Conservation (phyloP, 2,329 filamentous ascomycete genomes). For the Diaporthe sp. region DNA sequence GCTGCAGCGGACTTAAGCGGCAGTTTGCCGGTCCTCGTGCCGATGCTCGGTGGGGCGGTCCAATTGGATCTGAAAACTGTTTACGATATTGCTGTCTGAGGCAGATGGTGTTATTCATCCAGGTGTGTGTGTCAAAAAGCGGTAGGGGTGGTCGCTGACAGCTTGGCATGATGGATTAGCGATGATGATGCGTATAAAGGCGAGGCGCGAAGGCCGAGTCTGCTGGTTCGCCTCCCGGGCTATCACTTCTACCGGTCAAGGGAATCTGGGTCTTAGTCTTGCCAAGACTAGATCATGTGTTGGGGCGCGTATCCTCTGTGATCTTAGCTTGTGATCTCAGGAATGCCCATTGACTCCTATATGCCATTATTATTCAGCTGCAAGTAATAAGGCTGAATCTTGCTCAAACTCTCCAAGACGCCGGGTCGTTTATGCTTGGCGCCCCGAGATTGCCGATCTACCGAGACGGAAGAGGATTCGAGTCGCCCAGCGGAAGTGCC, state of each 20-base stretch:
- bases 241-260: neutral
- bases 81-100: neutral
- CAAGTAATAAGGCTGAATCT: slow-evolving; percentile 15
- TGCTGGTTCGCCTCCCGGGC: neutral
- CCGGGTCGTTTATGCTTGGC: slow-evolving; percentile 23
- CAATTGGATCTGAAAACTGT: neutral
- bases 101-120: neutral
- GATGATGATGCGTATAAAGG: slow-evolving; percentile 23
- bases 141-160: slow-evolving; percentile 17
- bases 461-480: slow-evolving; percentile 5
- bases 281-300: neutral
- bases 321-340: neutral
- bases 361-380: neutral
- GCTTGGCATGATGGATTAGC: neutral
- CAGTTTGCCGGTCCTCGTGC: slow-evolving; percentile 18
- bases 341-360: neutral
- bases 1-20: slow-evolving; percentile 7
- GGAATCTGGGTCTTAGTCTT: neutral
- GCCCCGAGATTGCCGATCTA: slow-evolving; percentile 21
- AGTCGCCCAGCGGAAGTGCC: neutral
- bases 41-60: neutral
- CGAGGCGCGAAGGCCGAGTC: slow-evolving; percentile 25
- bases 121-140: neutral
- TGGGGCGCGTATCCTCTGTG: no score
- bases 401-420: slow-evolving; percentile 13